These are phyloP conservation scores for Populus tomentosa DNA, from an alignment of 441 rosid species.

Conservation along the genomic window DNA sequence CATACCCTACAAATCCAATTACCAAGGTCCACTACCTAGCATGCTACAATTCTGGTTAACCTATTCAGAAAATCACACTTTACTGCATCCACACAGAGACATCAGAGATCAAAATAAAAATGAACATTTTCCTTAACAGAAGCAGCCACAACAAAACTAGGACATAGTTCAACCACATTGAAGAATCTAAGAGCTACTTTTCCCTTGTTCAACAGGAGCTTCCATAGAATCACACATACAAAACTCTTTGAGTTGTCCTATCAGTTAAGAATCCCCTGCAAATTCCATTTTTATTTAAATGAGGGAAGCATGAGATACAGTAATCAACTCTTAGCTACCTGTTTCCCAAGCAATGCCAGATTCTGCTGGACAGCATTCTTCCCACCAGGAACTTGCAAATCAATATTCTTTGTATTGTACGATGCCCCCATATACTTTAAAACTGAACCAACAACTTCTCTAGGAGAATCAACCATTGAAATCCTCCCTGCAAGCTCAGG, in stretches of 20 bases:
- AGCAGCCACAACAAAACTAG: not conserved
- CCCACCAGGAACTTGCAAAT: constrained; percentile 72
- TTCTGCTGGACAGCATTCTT: constrained; percentile 55
- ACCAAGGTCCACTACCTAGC: not conserved
- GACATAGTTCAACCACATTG: not conserved
- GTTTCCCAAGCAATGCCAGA: constrained; percentile 58
- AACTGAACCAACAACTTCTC: constrained; percentile 86
- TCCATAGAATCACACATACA: not conserved
- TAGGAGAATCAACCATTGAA: constrained; percentile 84
- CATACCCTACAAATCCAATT: too few relatives aligned
- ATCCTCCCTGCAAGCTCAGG: constrained; percentile 83
- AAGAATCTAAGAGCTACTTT: not conserved
- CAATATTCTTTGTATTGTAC: constrained; percentile 61
- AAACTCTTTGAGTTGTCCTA: not conserved
- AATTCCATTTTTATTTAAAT: not conserved
- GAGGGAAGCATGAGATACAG: constrained; percentile 1
- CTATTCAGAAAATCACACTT: not conserved
- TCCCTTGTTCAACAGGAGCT: not conserved
- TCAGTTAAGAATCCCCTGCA: not conserved
- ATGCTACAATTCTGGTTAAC: not conserved
- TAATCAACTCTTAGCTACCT: constrained; percentile 39
- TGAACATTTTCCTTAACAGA: not conserved
- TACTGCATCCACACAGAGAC: too few relatives aligned
- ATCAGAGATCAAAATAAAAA: not conserved
- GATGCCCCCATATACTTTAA: constrained; percentile 91